phyloP scores from a whole-genome alignment of 176 grass and related monocot species.

The Coix lacrymajobi region DNA sequence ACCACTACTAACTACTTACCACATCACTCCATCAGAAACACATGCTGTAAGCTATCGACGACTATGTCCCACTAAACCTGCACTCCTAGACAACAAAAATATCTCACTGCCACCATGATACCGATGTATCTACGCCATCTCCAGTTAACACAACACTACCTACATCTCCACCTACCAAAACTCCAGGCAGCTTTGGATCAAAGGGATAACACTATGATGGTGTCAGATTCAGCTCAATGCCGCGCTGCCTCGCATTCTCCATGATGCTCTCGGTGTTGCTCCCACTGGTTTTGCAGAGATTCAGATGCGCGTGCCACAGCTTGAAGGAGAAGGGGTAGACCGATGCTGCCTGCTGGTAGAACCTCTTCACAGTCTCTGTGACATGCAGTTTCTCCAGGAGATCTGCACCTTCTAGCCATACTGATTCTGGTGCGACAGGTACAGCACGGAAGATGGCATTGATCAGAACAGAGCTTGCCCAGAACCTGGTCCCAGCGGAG shows the following conservation, averaged over 20 bases:
- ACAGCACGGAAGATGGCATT: constrained; percentile 70
- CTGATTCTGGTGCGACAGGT: constrained; percentile 72
- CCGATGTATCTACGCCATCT: constrained; percentile 24
- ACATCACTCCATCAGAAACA: neutral
- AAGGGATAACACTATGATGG: constrained; percentile 24
- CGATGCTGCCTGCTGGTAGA: constrained; percentile 76
- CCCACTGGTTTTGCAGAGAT: constrained; percentile 35
- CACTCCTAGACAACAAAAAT: constrained; percentile 29
- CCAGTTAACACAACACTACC: constrained; percentile 30
- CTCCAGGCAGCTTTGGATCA: neutral
- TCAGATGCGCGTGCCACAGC: constrained; percentile 67
- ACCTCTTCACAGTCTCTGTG: constrained; percentile 50
- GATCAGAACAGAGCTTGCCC: constrained; percentile 69
- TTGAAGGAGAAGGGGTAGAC: constrained; percentile 88
- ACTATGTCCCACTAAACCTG: constrained; percentile 28
- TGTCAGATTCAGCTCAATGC: constrained; percentile 47
- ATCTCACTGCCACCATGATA: neutral
- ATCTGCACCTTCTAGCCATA: constrained; percentile 64
- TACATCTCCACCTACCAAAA: constrained; percentile 15
- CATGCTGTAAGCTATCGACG: constrained; percentile 25
- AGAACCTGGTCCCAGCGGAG: constrained; percentile 58
- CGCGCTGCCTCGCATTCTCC: constrained; percentile 69
- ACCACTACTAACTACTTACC: neutral
- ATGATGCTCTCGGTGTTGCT: constrained; percentile 44
- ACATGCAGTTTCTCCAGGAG: constrained; percentile 59